These are phyloP conservation scores for Antitrichia curtipendula DNA, from an alignment of 225 moss, liverwort and hornwort species.

Conservation along the genomic window DNA sequence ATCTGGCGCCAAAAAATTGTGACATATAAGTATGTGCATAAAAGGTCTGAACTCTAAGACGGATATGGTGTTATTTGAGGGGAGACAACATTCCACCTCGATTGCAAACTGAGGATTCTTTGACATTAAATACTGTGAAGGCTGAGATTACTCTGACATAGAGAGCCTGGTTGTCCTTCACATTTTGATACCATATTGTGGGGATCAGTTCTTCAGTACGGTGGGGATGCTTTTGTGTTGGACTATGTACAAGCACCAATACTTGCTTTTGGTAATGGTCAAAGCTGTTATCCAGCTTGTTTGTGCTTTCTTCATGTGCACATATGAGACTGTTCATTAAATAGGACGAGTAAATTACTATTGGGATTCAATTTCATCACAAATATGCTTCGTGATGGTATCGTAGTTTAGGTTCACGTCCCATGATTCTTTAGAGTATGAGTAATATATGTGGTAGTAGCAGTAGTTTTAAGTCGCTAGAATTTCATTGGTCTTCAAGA, in stretches of 20 bases:
- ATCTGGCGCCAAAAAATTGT: neutral
- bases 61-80: neutral
- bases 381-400: neutral
- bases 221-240: neutral
- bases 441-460: neutral
- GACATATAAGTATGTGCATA: too few species aligned
- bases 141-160: neutral
- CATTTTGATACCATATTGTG: neutral
- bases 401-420: neutral
- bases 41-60: too few species aligned
- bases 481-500: neutral
- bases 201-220: neutral
- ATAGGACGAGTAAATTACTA: neutral
- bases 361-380: neutral
- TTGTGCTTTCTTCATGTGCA: neutral
- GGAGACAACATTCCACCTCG: neutral
- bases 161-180: neutral
- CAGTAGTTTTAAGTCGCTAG: neutral
- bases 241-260: neutral
- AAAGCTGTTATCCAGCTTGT: neutral
- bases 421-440: neutral
- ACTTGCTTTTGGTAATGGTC: too few species aligned
- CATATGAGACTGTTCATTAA: neutral
- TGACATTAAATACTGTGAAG: neutral
- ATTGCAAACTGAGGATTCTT: neutral